These are phyloP conservation scores for Cordyceps militaris DNA, from an alignment of 2,329 filamentous ascomycete species.

Conservation along the genomic window DNA sequence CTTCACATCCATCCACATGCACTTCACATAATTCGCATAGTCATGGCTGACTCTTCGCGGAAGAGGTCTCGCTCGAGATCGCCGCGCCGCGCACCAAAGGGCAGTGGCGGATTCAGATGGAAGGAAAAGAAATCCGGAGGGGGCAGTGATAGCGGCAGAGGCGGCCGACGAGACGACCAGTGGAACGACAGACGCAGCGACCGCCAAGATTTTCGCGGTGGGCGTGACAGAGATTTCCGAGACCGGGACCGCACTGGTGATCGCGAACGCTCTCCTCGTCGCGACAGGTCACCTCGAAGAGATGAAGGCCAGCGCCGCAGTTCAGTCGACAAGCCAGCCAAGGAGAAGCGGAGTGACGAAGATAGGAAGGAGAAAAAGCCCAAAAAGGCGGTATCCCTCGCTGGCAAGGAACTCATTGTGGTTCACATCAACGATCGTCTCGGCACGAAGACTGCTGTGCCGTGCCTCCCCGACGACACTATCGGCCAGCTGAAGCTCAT, in stretches of 20 bases:
- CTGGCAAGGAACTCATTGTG: slow-evolving; percentile 77
- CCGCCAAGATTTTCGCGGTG: slow-evolving; percentile 14
- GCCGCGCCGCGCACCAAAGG: slow-evolving; percentile 20
- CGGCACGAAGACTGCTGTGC: slow-evolving; percentile 90
- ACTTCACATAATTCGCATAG: neutral
- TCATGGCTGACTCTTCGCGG: slow-evolving; percentile 20
- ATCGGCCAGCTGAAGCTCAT: slow-evolving; percentile 85
- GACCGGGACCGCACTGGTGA: slow-evolving; percentile 28
- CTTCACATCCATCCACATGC: neutral
- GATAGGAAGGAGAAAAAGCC: slow-evolving; percentile 32
- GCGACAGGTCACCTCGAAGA: slow-evolving; percentile 16
- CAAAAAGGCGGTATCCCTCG: slow-evolving; percentile 22
- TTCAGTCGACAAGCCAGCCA: slow-evolving; percentile 16
- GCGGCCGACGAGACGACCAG: slow-evolving; percentile 36
- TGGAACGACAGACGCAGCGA: slow-evolving; percentile 20
- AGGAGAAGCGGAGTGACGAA: slow-evolving; percentile 24
- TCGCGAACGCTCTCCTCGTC: slow-evolving; percentile 16
- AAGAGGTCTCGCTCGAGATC: slow-evolving; percentile 23
- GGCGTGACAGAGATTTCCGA: slow-evolving; percentile 23
- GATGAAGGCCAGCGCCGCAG: slow-evolving; percentile 17
- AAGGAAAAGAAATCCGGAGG: slow-evolving; percentile 47
- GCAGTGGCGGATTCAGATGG: slow-evolving; percentile 47
- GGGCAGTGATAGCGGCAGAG: slow-evolving; percentile 31
- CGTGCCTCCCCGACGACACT: slow-evolving; percentile 77
- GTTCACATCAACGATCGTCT: slow-evolving; percentile 93